Base-by-base conservation (phyloP, 345 rosid genomes). In the Salix suchowensis region DNA sequence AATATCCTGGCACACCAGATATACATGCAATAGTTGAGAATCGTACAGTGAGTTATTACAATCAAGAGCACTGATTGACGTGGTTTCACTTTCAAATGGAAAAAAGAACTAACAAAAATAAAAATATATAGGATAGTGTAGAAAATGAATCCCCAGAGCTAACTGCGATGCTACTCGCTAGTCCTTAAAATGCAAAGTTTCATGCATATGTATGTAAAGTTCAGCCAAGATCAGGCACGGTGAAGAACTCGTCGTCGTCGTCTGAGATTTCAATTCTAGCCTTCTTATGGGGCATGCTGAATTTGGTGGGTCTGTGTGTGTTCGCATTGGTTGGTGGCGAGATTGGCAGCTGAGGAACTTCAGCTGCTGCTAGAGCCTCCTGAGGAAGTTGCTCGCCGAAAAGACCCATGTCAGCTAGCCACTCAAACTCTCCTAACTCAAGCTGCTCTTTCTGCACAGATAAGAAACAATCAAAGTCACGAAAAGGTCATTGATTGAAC, bases 201-300 rank as follows among this genome's bases (percentile, higher is more conserved):
- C 30, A 16, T 26, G 21, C 18, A 42, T 4, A 7, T 5, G 6
- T 4, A 37, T 7, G 48, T 4, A 69, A 32, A 40, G 32, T 75
- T 88, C 77, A 90, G 26, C 97, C 97, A 23, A 95, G 93, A 81
- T 95, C 93, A 8, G 98, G 98, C 67, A 95, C 98, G 4, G 91
- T 89, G 84, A 89, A 95, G 85, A 77, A 85, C 84, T 95, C 98
- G 6, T 91, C 94, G 0, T 90, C 91, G 7, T 89, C 91, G 1
- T 84, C 86, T 7, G 77, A 70, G 66, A 86, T 64, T 76, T 90
- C 95, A 19, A 89, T 74, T 83, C 98, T 88, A 8, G 94, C 91
- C 82, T 91, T 94, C 94, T 94, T 94, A 74, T 85, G 64, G 1
- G 97, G 81, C 80, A 84, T 78, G 77, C 67, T 82, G 40, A 81